Conservation (phyloP, 1,284 basidiomycete genomes). For the Fomitopsis pinicola region DNA sequence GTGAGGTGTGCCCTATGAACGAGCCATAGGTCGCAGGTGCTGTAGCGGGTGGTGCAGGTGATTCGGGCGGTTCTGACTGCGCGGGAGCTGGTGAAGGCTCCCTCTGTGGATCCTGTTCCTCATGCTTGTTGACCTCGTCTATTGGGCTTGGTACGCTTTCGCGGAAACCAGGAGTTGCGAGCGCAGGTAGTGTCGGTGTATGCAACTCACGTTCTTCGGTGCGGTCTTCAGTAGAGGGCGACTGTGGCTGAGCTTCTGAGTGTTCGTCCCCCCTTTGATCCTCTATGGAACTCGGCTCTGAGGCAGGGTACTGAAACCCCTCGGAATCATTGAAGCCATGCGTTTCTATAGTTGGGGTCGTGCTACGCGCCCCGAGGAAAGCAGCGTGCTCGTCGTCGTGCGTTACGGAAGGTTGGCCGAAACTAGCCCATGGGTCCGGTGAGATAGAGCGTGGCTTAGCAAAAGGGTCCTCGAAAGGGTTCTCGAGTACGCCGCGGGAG, state of each 20-base stretch:
- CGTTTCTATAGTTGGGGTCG: conserved; percentile 8
- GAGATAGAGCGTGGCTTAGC: conserved; percentile 55
- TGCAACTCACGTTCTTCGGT: conserved; percentile 30
- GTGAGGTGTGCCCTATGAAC: not conserved
- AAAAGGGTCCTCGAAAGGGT: conserved; percentile 78
- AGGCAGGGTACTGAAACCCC: conserved; percentile 1
- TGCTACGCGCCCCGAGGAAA: conserved; percentile 18
- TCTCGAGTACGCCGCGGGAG: conserved; percentile 59
- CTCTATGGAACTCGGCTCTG: conserved; percentile 38
- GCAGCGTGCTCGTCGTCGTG: conserved; percentile 20
- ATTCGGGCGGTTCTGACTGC: conserved; percentile 12
- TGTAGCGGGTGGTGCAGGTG: conserved; percentile 11
- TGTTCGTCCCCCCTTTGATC: conserved; percentile 29
- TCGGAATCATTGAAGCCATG: conserved; percentile 8
- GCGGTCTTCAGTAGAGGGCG: conserved; percentile 5
- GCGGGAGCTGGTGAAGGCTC: conserved; percentile 16
- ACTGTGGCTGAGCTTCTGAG: conserved; percentile 9
- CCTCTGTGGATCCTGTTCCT: conserved; percentile 23
- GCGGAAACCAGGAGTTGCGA: conserved; percentile 24
- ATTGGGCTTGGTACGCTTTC: conserved; percentile 23
- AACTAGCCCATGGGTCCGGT: conserved; percentile 73
- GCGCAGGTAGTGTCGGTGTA: conserved; percentile 8
- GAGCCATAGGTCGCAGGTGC: conserved; percentile 1
- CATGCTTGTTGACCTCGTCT: conserved; percentile 17
- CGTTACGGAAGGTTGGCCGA: conserved; percentile 25